Conservation (phyloP, 2,329 filamentous ascomycete species). For the Aspergillus oerlinghausenensis region DNA sequence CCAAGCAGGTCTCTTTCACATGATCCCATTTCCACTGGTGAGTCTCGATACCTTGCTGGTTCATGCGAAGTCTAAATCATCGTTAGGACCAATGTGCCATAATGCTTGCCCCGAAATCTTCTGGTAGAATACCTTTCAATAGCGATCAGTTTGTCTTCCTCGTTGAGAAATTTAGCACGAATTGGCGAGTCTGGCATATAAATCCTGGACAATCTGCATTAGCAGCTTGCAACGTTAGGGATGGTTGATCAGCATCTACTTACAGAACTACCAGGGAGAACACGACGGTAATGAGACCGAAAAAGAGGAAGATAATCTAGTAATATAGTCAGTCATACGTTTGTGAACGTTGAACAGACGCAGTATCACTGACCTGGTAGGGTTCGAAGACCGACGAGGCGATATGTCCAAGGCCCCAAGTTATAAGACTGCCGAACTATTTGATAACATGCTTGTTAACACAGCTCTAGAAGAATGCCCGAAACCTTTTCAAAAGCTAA, state of each 20-base stretch:
- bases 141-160: slow-evolving; percentile 54
- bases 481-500: not conserved
- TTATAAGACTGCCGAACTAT: slow-evolving; percentile 49
- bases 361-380: slow-evolving; percentile 44
- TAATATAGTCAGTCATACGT: not conserved
- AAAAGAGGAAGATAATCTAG: slow-evolving; percentile 31
- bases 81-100: slow-evolving; percentile 3
- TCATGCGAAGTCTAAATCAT: slow-evolving; percentile 42
- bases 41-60: slow-evolving; percentile 43
- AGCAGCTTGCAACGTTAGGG: not conserved
- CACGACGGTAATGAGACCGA: slow-evolving; percentile 48
- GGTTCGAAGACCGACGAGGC: slow-evolving; percentile 39
- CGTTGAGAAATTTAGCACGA: slow-evolving; percentile 53
- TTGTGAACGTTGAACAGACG: not conserved
- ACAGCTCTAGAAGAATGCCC: not conserved
- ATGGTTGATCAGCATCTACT: slow-evolving; percentile 1
- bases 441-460: not conserved
- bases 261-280: slow-evolving; percentile 49
- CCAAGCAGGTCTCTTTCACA: slow-evolving; percentile 51
- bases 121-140: slow-evolving; percentile 45
- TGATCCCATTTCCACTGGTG: slow-evolving; percentile 50
- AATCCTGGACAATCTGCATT: slow-evolving; percentile 17
- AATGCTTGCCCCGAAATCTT: not conserved
- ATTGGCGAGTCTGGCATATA: slow-evolving; percentile 63
- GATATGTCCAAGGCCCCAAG: slow-evolving; percentile 51